Evolutionary conservation across 1,284 basidiomycete species (phyloP).

Genomic region (Microbotryum saponariae): DNA sequence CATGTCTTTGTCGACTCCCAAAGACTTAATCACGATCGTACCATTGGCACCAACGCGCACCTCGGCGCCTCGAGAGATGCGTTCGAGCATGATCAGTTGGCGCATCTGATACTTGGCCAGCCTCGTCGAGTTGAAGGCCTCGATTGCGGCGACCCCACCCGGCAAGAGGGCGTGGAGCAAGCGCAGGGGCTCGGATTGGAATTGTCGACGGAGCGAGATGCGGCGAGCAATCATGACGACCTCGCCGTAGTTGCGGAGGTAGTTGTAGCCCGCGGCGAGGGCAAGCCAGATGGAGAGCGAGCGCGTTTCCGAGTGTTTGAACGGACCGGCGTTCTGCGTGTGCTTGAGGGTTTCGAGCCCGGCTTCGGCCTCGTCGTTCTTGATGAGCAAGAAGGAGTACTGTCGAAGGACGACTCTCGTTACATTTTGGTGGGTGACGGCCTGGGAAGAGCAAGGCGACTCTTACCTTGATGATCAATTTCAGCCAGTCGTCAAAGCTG

Average conservation of each 20-base stretch:
- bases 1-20: conserved; percentile 24
- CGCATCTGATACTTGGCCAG: conserved; percentile 61
- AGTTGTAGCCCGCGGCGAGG: conserved; percentile 59
- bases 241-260: conserved; percentile 51
- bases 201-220: conserved; percentile 60
- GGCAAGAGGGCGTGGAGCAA: conserved; percentile 63
- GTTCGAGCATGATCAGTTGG: conserved; percentile 20
- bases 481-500: conserved; percentile 77
- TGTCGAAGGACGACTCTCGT: conserved; percentile 39
- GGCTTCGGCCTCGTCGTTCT: conserved; percentile 52
- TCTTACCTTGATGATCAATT: conserved; percentile 70
- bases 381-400: conserved; percentile 76
- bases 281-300: conserved; percentile 45
- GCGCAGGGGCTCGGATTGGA: conserved; percentile 72
- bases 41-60: not conserved
- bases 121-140: conserved; percentile 64
- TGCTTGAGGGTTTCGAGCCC: conserved; percentile 75
- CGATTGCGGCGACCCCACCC: conserved; percentile 57
- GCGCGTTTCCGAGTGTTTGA: conserved; percentile 66
- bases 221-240: conserved; percentile 67
- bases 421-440: not conserved
- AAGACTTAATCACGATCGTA: conserved; percentile 7
- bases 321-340: conserved; percentile 66
- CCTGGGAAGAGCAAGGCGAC: not conserved
- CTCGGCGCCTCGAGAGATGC: not conserved